Percentiles rank a stretch among this genome's conserved stretches.
These are phyloP conservation scores for Trametes gibbosa DNA, from an alignment of 768 basidiomycete genomes.

Conservation along the genomic window DNA sequence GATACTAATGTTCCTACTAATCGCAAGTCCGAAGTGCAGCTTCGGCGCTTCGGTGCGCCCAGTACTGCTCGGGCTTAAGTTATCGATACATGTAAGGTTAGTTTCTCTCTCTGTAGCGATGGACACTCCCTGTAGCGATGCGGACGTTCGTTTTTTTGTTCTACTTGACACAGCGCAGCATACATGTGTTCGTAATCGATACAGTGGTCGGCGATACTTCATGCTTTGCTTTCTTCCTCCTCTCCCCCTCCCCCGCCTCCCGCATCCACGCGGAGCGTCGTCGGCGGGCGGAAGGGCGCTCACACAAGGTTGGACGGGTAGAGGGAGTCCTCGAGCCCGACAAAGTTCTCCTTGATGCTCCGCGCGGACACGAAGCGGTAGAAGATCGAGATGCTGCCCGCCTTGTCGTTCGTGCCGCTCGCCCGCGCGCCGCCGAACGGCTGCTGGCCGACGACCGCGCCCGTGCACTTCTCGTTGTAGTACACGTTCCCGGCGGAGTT, in stretches of 20 bases:
- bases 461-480: slow-evolving; percentile 98
- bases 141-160: not conserved
- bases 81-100: too few species aligned
- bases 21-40: too few species aligned
- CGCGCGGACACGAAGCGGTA: slow-evolving; percentile 84
- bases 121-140: not conserved
- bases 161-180: slow-evolving; percentile 1
- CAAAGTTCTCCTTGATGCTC: slow-evolving; percentile 97
- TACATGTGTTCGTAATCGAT: slow-evolving; percentile 5
- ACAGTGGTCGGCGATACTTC: slow-evolving; percentile 1
- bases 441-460: slow-evolving; percentile 96
- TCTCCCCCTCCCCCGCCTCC: not conserved
- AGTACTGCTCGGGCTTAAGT: too few species aligned
- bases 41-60: too few species aligned
- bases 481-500: slow-evolving; percentile 96
- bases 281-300: not conserved
- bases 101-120: too few species aligned
- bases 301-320: slow-evolving; percentile 88
- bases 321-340: slow-evolving; percentile 70
- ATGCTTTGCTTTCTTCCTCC: not conserved
- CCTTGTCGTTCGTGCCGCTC: slow-evolving; percentile 98
- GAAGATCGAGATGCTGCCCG: slow-evolving; percentile 77
- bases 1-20: too few species aligned
- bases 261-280: not conserved
- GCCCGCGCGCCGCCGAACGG: slow-evolving; percentile 94